Percentiles rank a stretch among this genome's conserved stretches.
phyloP scores from a whole-genome alignment of 2,329 filamentous ascomycete genomes.

The Grosmannia huntii region DNA sequence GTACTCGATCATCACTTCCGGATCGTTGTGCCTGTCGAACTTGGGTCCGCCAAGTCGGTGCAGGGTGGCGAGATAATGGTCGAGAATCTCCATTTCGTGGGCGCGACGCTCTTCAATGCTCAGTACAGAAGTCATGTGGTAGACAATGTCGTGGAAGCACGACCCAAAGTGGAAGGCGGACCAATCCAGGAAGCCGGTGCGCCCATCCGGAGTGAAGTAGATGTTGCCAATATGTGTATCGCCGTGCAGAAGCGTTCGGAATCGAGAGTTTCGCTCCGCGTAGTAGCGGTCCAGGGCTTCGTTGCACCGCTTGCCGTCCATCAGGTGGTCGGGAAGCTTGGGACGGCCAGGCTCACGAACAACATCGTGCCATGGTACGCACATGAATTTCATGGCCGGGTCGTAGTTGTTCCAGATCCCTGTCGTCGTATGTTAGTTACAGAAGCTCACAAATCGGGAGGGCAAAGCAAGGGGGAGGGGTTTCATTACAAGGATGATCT shows the following conservation, averaged over 20 bases:
- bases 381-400: constrained; percentile 2
- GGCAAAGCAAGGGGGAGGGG: background rate
- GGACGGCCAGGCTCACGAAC: background rate
- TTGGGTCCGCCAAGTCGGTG: constrained; percentile 1
- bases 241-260: constrained; percentile 16
- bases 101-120: constrained; percentile 20
- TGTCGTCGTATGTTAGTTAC: background rate
- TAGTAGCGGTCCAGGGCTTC: constrained; percentile 11
- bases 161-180: constrained; percentile 22
- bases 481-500: background rate
- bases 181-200: constrained; percentile 23
- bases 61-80: constrained; percentile 18
- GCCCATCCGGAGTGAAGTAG: constrained; percentile 15
- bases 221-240: constrained; percentile 24
- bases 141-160: constrained; percentile 23
- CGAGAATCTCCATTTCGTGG: constrained; percentile 20
- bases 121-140: constrained; percentile 21
- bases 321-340: background rate
- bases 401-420: constrained; percentile 5
- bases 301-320: constrained; percentile 13
- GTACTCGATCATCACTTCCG: constrained; percentile 15
- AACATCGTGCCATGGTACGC: background rate
- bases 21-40: constrained; percentile 10
- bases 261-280: background rate
- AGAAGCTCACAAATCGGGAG: too few relatives aligned